Conservation (phyloP, 139 green algal species). For the Micractinium sp. region DNA sequence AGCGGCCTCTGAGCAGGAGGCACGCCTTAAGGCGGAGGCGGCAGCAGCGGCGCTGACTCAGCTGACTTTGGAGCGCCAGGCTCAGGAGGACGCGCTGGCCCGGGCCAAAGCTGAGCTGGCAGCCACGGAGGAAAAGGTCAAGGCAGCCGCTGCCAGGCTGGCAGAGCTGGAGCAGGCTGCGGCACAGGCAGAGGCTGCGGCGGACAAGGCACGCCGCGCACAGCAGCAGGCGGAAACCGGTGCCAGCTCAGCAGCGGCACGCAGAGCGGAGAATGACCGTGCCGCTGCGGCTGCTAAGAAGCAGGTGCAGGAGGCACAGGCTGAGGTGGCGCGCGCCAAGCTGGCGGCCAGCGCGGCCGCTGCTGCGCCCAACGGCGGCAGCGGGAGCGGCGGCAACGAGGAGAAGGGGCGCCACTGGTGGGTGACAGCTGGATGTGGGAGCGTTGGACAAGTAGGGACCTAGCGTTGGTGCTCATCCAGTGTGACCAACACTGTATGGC, state of each 20-base stretch:
- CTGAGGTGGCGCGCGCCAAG: neutral
- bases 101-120: neutral
- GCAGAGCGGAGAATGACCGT: neutral
- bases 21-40: neutral
- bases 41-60: neutral
- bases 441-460: no score
- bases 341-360: neutral
- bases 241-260: neutral
- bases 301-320: slow-evolving; percentile 4
- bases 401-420: neutral
- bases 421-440: no score
- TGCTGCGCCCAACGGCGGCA: no score
- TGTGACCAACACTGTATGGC: neutral
- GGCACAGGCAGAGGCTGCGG: neutral
- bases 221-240: neutral
- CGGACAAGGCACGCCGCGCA: neutral
- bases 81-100: slow-evolving; percentile 6
- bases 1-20: neutral
- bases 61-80: neutral
- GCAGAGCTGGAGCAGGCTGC: neutral
- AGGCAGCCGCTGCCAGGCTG: slow-evolving; percentile 18
- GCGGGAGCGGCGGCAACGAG: neutral
- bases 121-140: slow-evolving; percentile 4
- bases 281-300: neutral
- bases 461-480: neutral